Evolutionary conservation across 495 filamentous ascomycete genomes (phyloP).

Genomic region (Neurospora sp.): DNA sequence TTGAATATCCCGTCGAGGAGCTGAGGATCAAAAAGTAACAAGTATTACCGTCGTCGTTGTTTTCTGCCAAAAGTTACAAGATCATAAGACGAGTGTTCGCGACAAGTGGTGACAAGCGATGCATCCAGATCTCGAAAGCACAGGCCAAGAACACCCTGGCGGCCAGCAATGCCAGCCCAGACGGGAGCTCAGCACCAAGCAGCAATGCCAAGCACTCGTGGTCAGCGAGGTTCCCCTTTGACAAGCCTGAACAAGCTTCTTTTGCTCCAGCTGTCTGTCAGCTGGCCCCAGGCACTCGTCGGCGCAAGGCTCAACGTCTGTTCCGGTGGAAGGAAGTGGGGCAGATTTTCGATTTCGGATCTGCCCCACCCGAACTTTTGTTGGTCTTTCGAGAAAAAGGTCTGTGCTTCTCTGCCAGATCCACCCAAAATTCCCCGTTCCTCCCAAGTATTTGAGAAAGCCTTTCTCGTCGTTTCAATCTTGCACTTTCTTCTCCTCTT

Average conservation of each 20-base stretch:
- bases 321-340: not conserved
- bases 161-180: not conserved
- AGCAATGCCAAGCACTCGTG: not conserved
- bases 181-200: not conserved
- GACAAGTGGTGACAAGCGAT: not conserved
- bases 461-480: not conserved
- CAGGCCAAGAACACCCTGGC: not conserved
- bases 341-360: not conserved
- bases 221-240: not conserved
- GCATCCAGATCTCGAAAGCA: not conserved
- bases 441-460: not conserved
- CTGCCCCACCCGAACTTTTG: not conserved
- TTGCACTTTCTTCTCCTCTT: slow-evolving; percentile 16
- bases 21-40: not conserved
- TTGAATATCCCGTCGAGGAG: not conserved
- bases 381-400: not conserved
- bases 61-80: not conserved
- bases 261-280: not conserved
- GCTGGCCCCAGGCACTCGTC: not conserved
- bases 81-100: not conserved
- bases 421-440: not conserved
- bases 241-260: not conserved
- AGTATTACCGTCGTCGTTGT: not conserved
- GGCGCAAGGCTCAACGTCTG: not conserved
- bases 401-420: not conserved